phyloP scores from a whole-genome alignment of 2,329 filamentous ascomycete species.

The Xylariaceae sp. region DNA sequence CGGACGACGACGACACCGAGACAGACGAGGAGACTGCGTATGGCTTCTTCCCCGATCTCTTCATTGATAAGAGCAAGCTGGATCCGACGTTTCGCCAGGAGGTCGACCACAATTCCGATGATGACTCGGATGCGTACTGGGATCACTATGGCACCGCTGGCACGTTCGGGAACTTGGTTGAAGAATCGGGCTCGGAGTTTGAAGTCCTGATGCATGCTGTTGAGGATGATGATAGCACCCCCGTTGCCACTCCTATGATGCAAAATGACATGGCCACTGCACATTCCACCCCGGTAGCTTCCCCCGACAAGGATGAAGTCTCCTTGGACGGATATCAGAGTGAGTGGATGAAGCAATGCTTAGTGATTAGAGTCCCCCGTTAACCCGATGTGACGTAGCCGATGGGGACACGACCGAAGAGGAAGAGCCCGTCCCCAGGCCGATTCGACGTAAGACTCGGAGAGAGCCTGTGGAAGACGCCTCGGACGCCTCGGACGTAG shows the following conservation, averaged over 20 bases:
- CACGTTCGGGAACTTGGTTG: constrained; percentile 25
- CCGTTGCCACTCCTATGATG: constrained; percentile 37
- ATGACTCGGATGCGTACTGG: constrained; percentile 55
- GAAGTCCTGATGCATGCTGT: constrained; percentile 36
- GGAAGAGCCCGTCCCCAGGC: constrained; percentile 45
- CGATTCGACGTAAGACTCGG: constrained; percentile 43
- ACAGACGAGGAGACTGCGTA: constrained; percentile 57
- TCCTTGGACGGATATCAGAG: constrained; percentile 55
- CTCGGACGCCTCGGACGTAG: constrained; percentile 47
- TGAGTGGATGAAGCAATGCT: constrained; percentile 37
- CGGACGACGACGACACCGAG: constrained; percentile 62
- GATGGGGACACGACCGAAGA: constrained; percentile 60
- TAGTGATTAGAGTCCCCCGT: constrained; percentile 22
- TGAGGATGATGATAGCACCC: constrained; percentile 37
- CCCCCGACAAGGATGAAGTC: constrained; percentile 32
- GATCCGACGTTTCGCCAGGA: constrained; percentile 68
- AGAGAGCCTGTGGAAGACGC: constrained; percentile 37
- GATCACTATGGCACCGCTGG: constrained; percentile 44
- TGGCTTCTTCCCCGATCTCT: constrained; percentile 68
- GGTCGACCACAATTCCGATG: constrained; percentile 57
- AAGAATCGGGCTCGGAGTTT: constrained; percentile 36
- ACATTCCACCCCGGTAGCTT: constrained; percentile 29
- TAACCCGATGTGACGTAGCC: constrained; percentile 40
- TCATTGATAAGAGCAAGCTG: constrained; percentile 67
- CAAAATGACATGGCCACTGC: constrained; percentile 30